Evolutionary conservation across 1,284 basidiomycete species (phyloP).

Genomic region (Taiwanofungus camphoratus): DNA sequence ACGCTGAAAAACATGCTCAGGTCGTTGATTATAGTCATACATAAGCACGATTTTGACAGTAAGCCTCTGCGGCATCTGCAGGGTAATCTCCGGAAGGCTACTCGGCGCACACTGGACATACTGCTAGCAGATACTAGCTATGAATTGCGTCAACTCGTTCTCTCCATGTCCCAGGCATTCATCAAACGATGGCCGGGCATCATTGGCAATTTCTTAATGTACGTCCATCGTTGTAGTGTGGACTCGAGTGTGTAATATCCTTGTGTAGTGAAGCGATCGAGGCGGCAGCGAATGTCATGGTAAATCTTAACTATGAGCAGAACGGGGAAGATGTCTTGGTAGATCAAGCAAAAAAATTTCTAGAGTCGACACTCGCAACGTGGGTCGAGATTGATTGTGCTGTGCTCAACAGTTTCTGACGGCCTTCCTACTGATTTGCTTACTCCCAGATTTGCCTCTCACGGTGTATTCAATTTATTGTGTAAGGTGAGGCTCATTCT

Average conservation of each 20-base stretch:
- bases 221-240: conserved; percentile 19
- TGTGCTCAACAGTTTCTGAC: background rate
- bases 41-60: conserved; percentile 65
- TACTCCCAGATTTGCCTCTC: conserved; percentile 40
- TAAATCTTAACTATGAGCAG: conserved; percentile 38
- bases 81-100: conserved; percentile 42
- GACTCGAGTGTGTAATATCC: conserved; percentile 2
- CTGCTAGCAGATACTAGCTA: conserved; percentile 47
- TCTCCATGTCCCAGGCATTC: conserved; percentile 56
- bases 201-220: conserved; percentile 50
- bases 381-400: conserved; percentile 22
- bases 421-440: too few relatives aligned
- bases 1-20: conserved; percentile 56
- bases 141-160: conserved; percentile 56
- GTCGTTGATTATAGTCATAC: conserved; percentile 53
- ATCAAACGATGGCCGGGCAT: conserved; percentile 52
- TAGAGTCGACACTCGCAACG: conserved; percentile 47
- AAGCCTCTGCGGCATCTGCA: conserved; percentile 47
- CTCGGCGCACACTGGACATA: conserved; percentile 45
- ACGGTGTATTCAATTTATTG: conserved; percentile 49
- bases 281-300: conserved; percentile 40
- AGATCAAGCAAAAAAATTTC: conserved; percentile 47
- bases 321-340: conserved; percentile 49
- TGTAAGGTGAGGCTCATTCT: conserved; percentile 41
- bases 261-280: conserved; percentile 40